Percentiles rank a stretch among this genome's conserved stretches.
phyloP scores from a whole-genome alignment of 352 stramenopile genomes.

The Peronospora belbahrii region DNA sequence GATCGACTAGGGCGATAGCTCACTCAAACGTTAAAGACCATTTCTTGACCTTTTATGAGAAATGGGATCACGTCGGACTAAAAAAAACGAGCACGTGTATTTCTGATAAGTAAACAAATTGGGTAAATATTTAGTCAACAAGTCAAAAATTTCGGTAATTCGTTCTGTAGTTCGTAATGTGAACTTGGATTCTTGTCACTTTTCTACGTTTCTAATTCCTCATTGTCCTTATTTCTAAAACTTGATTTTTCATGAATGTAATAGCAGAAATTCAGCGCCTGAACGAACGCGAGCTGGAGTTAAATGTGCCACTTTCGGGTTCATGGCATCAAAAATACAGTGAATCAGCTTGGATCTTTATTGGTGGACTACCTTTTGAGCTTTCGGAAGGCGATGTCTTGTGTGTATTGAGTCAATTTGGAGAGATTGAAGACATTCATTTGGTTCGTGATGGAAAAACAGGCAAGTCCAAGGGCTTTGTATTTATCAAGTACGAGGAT shows the following conservation, averaged over 20 bases:
- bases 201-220: no score
- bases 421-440: conserved; percentile 94
- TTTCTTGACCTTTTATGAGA: no score
- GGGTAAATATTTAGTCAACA: no score
- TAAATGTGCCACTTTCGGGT: conserved; percentile 51
- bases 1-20: conserved; percentile 24
- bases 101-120: no score
- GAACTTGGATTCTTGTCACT: neutral
- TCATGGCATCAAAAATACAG: conserved; percentile 87
- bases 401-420: conserved; percentile 85
- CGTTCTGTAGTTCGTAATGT: neutral
- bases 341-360: conserved; percentile 94
- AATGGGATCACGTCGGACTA: no score
- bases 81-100: no score
- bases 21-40: no score
- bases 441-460: conserved; percentile 93
- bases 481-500: conserved; percentile 97
- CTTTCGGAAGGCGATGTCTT: conserved; percentile 95
- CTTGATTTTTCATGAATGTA: conserved; percentile 47
- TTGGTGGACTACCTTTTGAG: conserved; percentile 89
- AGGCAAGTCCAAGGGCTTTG: conserved; percentile 94
- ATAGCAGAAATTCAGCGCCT: conserved; percentile 77
- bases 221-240: no score
- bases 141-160: no score
- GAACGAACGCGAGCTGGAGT: conserved; percentile 76